Percentiles rank a stretch among this genome's conserved stretches.
Conservation (phyloP, 306 rosid species). For the Pyrus betulifolia region DNA sequence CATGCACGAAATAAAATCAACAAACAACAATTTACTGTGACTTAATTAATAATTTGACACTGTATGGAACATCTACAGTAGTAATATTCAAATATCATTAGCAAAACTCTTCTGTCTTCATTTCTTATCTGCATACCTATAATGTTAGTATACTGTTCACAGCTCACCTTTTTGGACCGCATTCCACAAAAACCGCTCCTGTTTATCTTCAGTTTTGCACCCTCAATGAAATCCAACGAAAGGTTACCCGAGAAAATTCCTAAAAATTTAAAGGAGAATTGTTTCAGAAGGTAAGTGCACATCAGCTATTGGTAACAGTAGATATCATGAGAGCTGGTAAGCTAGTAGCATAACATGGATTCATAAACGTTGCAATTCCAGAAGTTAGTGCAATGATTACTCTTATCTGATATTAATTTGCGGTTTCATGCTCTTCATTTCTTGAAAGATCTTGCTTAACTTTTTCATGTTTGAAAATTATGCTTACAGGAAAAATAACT, state of each 20-base stretch:
- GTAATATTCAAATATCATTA: not conserved
- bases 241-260: conserved; percentile 87
- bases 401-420: not conserved
- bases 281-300: not conserved
- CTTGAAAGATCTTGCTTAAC: not conserved
- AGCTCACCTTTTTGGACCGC: conserved; percentile 78
- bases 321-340: not conserved
- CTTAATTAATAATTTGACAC: not conserved
- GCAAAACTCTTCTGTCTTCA: not conserved
- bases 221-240: conserved; percentile 56
- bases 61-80: not conserved
- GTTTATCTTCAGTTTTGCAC: conserved; percentile 47
- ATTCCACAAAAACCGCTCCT: conserved; percentile 91
- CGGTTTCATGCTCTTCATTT: not conserved
- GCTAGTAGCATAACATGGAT: not conserved
- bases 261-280: conserved; percentile 6
- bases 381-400: not conserved
- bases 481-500: not conserved
- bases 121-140: not conserved
- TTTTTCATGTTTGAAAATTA: not conserved
- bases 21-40: not conserved
- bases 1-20: not conserved
- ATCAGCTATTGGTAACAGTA: not conserved
- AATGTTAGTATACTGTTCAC: not conserved
- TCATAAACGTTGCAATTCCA: not conserved